Conservation (phyloP, 164 flowering plant species). For the Chimonanthus salicifolius region DNA sequence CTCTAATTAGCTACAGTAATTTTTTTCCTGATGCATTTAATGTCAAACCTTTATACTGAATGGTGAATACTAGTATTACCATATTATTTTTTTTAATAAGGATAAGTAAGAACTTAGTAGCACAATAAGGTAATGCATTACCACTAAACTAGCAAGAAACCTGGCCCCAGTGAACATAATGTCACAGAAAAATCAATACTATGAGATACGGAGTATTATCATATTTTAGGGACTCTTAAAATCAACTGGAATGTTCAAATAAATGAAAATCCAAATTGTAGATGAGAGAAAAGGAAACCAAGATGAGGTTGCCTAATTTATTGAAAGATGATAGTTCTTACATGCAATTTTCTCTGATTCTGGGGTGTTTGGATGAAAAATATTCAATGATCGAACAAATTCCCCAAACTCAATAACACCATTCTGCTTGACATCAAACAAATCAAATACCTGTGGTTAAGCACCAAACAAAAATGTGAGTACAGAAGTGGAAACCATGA, state of each 20-base stretch:
- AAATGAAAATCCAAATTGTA: too few species aligned
- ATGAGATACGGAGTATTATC: too few species aligned
- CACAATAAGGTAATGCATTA: not conserved
- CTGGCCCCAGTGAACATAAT: too few species aligned
- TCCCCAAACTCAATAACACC: constrained; percentile 96
- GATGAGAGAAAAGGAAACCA: too few species aligned
- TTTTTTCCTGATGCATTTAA: not conserved
- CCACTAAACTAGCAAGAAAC: not conserved
- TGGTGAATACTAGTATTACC: too few species aligned
- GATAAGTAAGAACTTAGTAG: not conserved
- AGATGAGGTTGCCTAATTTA: not conserved
- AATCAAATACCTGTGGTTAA: constrained; percentile 60
- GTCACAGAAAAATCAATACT: too few species aligned
- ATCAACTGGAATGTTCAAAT: not conserved
- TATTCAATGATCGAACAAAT: constrained; percentile 69
- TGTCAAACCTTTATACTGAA: not conserved
- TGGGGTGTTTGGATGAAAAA: constrained; percentile 78
- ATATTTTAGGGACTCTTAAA: not conserved
- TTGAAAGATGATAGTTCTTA: constrained; percentile 23
- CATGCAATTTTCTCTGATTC: constrained; percentile 54
- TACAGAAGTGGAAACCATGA: not conserved
- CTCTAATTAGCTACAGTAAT: not conserved
- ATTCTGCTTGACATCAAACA: constrained; percentile 70
- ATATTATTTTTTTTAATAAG: not conserved
- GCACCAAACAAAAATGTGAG: not conserved